Base-by-base conservation (phyloP, 2,329 filamentous ascomycete species). In the Phyllosticta ampelicida region DNA sequence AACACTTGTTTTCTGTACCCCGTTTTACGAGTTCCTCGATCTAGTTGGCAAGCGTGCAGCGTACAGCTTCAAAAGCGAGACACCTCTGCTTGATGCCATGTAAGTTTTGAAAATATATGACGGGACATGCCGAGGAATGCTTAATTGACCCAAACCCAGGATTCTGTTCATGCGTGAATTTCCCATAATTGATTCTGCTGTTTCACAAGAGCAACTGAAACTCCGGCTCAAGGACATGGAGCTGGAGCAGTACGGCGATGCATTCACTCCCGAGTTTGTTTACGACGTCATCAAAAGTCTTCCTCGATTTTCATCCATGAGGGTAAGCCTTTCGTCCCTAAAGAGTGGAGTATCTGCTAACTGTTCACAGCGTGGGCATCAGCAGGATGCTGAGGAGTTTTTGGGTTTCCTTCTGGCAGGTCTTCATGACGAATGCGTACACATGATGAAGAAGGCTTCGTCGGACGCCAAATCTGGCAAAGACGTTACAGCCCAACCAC, bases 341-440 rank as follows among this genome's bases (percentile, higher is more conserved):
- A n/a, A 1, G 52, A 18, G 28, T 16, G 36, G 52, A 10, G 50
- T 19, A 48, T 19, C 67, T 62, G 60, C 65, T 72, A 62, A 73
- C 58, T 55, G 28, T 54, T 54, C 60, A 49, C 63, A 90, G 86
- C 87, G 90, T 61, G 94, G 94, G 16, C 92, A 96, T 66, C 94
- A 99, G 71, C 92, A 99, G 77, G 94, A 99, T 74, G 94, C 94
- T 1, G 90, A 99, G 69, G 94, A 99, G 68, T 99, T 99, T 65
- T 77, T 99, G 21, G 92, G 91, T 0, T 95, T 97, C 70, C 78
- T 99, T 30, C 79, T 99, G 3, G 91, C 96, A 67, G 89, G 90
- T 53, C 82, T 99, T 30, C 91, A 96, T 65, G 91, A 97, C 63
- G 94, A 99, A 71, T 96, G 91, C 69, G 83, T 85, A 16, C 80